Base-by-base conservation (phyloP, 345 rosid genomes). In the Dimocarpus longan region DNA sequence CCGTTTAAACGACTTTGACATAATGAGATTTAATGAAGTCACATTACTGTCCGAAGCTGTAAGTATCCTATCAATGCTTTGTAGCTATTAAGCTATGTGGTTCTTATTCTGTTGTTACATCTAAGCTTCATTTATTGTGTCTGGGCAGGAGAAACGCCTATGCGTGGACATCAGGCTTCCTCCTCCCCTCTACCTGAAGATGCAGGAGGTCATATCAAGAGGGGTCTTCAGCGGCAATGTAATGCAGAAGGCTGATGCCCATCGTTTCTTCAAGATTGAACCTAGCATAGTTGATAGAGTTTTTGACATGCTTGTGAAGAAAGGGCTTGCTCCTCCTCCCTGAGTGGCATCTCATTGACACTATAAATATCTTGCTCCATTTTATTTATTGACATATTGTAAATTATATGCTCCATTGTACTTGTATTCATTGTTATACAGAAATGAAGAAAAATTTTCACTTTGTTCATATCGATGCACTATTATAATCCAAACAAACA, bases 271-370 rank as follows among this genome's bases (percentile, higher is more conserved):
- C 92, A 89, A 86, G 93, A 84, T 93, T 10, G 99, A 96, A 43
- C 80, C 95, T 18, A 85, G 82, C 88, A 96, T 90, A 87, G 86
- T 91, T 44, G 99, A 96, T 57, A 80, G 93, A 59, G 97, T 96
- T 22, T 94, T 94, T 75, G 98, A 96, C 68, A 91, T 94, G 90
- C 95, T 96, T 54, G 97, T 94, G 83, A 92, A 89, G 82, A 96
- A 96, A 83, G 99, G 98, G 56, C 88, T 96, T 79, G 97, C 98
- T 78, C 91, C 37, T 32, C 37, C 80, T 2, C 89, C 90, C 5
- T 91, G 80, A 86, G 12, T 13, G 56, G 48, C 73, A 67, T 46
- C 21, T 68, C 67, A 63, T 59, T n/a, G n/a, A n/a, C 19, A 42
- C n/a, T 66, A n/a, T 52, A 46, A 50, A 32, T 50, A 19, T 46